Evolutionary conservation across 73 alveolate species (phyloP).

Genomic region (Blepharisma stoltei): DNA sequence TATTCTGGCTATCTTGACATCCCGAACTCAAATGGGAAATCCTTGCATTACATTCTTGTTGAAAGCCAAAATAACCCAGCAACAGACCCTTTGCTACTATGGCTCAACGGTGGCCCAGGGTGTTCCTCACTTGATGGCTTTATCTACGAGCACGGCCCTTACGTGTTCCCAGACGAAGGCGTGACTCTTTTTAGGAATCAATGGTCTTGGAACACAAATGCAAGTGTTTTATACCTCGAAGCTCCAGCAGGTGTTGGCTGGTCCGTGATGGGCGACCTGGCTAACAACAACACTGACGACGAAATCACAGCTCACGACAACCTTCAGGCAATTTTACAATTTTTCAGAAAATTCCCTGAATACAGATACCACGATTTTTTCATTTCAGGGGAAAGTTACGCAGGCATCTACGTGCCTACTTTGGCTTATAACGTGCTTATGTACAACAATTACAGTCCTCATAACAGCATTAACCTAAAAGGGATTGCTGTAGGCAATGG

Average conservation of each 20-base stretch:
- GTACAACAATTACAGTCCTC: conserved; percentile 16
- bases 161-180: conserved; percentile 48
- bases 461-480: no score
- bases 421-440: conserved; percentile 56
- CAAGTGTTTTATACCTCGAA: conserved; percentile 75
- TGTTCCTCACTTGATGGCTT: conserved; percentile 87
- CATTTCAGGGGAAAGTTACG: conserved; percentile 94
- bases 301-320: conserved; percentile 66
- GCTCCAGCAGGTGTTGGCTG: conserved; percentile 87
- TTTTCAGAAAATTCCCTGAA: conserved; percentile 66
- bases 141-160: conserved; percentile 87
- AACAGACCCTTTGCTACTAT: conserved; percentile 69
- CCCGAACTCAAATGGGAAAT: conserved; percentile 15
- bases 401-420: conserved; percentile 95
- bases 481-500: no score
- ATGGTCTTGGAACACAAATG: conserved; percentile 71
- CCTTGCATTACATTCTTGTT: conserved; percentile 58
- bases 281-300: conserved; percentile 28
- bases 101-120: conserved; percentile 97
- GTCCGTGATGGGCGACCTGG: conserved; percentile 31
- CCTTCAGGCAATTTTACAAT: conserved; percentile 56
- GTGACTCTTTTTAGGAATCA: conserved; percentile 51
- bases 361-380: conserved; percentile 75
- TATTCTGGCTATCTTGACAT: conserved; percentile 14
- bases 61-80: conserved; percentile 50